Conservation (phyloP, 2,329 filamentous ascomycete species). For the Dendrostoma leiphaemia region DNA sequence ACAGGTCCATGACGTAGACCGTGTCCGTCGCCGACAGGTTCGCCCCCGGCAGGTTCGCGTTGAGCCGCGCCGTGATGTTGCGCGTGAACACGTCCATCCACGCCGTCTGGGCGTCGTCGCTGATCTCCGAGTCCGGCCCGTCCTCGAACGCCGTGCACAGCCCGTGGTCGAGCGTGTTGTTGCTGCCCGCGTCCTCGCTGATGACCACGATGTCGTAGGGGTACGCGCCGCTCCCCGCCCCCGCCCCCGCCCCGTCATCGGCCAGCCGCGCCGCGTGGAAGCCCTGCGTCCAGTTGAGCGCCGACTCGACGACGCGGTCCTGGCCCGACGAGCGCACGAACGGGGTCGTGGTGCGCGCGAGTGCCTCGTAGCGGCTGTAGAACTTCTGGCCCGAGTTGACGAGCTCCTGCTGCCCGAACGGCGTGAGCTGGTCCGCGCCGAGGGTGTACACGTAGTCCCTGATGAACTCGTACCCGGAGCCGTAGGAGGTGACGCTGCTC, state of each 20-base stretch:
- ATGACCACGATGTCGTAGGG: slow-evolving; percentile 63
- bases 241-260: slow-evolving; percentile 36
- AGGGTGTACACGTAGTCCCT: slow-evolving; percentile 69
- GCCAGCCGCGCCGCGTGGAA: slow-evolving; percentile 57
- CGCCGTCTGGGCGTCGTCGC: slow-evolving; percentile 46
- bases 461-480: slow-evolving; percentile 66
- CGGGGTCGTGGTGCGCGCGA: slow-evolving; percentile 55
- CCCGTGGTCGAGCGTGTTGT: slow-evolving; percentile 80
- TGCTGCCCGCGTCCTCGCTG: slow-evolving; percentile 62
- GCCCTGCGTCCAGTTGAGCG: slow-evolving; percentile 71
- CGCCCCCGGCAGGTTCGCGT: slow-evolving; percentile 64
- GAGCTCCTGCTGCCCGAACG: slow-evolving; percentile 68
- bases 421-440: slow-evolving; percentile 48
- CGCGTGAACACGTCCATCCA: slow-evolving; percentile 67
- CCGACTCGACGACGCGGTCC: slow-evolving; percentile 52
- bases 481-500: slow-evolving; percentile 51
- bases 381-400: slow-evolving; percentile 74
- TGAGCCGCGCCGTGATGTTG: slow-evolving; percentile 67
- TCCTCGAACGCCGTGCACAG: slow-evolving; percentile 70
- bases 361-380: slow-evolving; percentile 66
- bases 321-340: slow-evolving; percentile 44
- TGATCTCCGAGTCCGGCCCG: slow-evolving; percentile 48
- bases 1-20: slow-evolving; percentile 81
- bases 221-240: slow-evolving; percentile 38
- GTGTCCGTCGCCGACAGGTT: slow-evolving; percentile 63